A percentile compares a stretch with the other conserved stretches of the same genome.
These are phyloP conservation scores for Circinella minor DNA, from an alignment of 371 early-diverging fungal genomes.

Conservation along the genomic window DNA sequence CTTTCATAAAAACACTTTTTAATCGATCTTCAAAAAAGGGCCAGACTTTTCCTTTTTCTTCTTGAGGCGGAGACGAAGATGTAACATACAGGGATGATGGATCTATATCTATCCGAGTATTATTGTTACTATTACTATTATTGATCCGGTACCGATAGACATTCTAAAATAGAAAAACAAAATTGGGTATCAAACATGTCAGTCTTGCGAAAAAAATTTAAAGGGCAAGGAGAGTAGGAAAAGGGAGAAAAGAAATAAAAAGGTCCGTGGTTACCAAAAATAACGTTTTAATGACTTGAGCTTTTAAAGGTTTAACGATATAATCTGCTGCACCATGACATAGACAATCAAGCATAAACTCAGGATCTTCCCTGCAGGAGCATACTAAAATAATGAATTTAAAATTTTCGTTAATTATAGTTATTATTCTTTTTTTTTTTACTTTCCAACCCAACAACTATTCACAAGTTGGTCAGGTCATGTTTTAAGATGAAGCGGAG, in stretches of 20 bases:
- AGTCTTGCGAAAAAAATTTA: background rate
- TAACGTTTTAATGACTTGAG: conserved; percentile 54
- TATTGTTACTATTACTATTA: too few species aligned
- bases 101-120: conserved; percentile 1
- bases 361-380: conserved; percentile 35
- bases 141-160: conserved; percentile 28
- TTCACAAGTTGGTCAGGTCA: background rate
- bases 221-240: background rate
- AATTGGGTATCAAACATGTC: background rate
- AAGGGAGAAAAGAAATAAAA: background rate
- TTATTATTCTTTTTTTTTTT: background rate
- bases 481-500: too few species aligned
- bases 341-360: conserved; percentile 51
- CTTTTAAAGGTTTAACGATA: conserved; percentile 55
- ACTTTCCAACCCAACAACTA: background rate
- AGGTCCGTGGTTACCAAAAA: conserved; percentile 47
- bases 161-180: conserved; percentile 4
- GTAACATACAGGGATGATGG: background rate
- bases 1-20: conserved; percentile 40
- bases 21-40: conserved; percentile 35
- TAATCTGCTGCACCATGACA: conserved; percentile 63
- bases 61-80: conserved; percentile 3
- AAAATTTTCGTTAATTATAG: too few species aligned
- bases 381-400: conserved; percentile 23
- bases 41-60: conserved; percentile 26